phyloP scores from a whole-genome alignment of 139 green algal genomes.

The Choricystis sp. region DNA sequence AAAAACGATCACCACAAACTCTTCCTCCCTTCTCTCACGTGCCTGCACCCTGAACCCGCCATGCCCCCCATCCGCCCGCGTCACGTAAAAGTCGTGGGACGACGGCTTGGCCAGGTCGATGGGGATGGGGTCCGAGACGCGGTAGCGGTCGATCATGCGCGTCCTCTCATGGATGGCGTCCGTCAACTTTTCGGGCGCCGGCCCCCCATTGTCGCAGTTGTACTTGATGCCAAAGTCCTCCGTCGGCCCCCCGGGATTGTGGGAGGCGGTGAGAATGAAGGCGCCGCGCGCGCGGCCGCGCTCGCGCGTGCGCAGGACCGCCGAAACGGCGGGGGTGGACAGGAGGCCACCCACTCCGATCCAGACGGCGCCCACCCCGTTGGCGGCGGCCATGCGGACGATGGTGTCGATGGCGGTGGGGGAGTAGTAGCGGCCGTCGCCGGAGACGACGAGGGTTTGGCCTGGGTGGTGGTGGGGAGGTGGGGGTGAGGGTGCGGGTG shows the following conservation, averaged over 20 bases:
- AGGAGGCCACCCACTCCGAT: conserved; percentile 47
- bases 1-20: too few relatives aligned
- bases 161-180: conserved; percentile 82
- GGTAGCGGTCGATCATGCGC: conserved; percentile 46
- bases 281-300: conserved; percentile 51
- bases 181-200: conserved; percentile 83
- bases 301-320: conserved; percentile 66
- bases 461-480: conserved; percentile 15
- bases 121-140: conserved; percentile 62
- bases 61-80: conserved; percentile 29
- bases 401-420: conserved; percentile 80
- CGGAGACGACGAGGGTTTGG: conserved; percentile 57
- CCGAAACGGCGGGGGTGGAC: conserved; percentile 76
- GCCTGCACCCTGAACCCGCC: conserved; percentile 73
- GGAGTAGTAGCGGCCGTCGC: conserved; percentile 84
- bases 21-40: too few relatives aligned
- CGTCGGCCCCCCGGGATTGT: conserved; percentile 85
- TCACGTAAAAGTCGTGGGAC: conserved; percentile 16
- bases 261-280: conserved; percentile 82
- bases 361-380: conserved; percentile 26
- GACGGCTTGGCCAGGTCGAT: conserved; percentile 61
- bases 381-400: conserved; percentile 74
- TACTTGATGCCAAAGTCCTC: conserved; percentile 98
- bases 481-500: background rate
- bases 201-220: conserved; percentile 76